Conservation (phyloP, 2,329 filamentous ascomycete species). For the Aspergillus sergii region DNA sequence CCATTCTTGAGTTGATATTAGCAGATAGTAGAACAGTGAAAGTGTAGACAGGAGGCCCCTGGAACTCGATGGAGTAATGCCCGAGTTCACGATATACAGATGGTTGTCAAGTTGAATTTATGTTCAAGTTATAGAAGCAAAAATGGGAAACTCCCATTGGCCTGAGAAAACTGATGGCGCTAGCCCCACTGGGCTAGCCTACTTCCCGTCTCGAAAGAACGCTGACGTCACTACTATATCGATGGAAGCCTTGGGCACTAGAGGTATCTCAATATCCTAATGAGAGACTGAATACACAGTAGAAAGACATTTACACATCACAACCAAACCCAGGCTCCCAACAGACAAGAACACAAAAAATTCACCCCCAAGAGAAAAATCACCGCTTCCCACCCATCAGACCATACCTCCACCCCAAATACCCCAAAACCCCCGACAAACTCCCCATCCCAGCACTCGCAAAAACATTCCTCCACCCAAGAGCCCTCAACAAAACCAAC, state of each 20-base stretch:
- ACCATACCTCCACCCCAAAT: constrained; percentile 8
- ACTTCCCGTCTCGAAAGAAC: background rate
- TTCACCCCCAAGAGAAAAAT: background rate
- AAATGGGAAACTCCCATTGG: background rate
- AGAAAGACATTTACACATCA: background rate
- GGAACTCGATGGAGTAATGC: background rate
- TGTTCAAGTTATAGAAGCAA: background rate
- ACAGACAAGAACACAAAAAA: background rate
- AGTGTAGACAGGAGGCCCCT: background rate
- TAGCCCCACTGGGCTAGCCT: background rate
- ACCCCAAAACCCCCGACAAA: constrained; percentile 10
- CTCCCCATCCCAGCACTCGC: constrained; percentile 11
- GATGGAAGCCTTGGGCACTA: no score
- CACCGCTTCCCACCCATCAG: background rate
- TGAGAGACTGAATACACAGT: no score
- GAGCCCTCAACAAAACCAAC: background rate
- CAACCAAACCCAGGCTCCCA: no score
- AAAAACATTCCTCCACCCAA: constrained; percentile 2
- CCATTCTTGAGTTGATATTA: constrained; percentile 29
- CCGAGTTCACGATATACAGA: no score
- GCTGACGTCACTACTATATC: no score
- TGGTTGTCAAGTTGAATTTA: no score
- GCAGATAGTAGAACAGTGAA: constrained; percentile 19
- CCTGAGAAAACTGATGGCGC: background rate
- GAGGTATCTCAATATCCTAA: no score